Evolutionary conservation across 129 eudicot genomes (phyloP).

Genomic region (Chrysanthemum makinoi): DNA sequence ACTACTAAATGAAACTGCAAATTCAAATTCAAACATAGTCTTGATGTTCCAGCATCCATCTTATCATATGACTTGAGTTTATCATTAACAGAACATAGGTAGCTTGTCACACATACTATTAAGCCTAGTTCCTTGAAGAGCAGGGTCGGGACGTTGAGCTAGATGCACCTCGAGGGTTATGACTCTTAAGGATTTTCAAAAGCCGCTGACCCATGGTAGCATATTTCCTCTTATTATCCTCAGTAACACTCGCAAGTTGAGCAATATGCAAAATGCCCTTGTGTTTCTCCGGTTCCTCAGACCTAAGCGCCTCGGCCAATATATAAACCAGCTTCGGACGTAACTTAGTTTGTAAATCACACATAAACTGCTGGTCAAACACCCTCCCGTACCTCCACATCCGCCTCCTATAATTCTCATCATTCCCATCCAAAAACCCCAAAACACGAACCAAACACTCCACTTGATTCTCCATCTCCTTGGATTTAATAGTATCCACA

Average conservation of each 20-base stretch:
- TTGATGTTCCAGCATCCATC: too few species aligned
- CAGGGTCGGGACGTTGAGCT: not conserved
- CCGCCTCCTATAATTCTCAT: not conserved
- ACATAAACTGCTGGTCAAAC: not conserved
- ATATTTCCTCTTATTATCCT: not conserved
- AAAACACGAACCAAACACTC: not conserved
- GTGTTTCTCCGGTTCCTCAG: slow-evolving; percentile 8
- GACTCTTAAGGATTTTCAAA: not conserved
- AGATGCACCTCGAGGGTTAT: not conserved
- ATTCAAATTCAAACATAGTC: too few species aligned
- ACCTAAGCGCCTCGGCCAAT: slow-evolving; percentile 16
- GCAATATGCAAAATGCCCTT: slow-evolving; percentile 8
- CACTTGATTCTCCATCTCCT: not conserved
- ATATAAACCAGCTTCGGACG: not conserved
- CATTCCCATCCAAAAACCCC: not conserved
- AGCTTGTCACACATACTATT: too few species aligned
- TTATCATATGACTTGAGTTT: too few species aligned
- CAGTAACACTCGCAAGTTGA: slow-evolving; percentile 10
- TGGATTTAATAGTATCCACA: not conserved
- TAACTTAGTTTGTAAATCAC: slow-evolving; percentile 12
- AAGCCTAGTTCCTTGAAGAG: too few species aligned
- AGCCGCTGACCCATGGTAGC: not conserved
- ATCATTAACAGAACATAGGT: too few species aligned
- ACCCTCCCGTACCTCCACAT: slow-evolving; percentile 20
- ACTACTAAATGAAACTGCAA: too few species aligned